Conservation (phyloP, 768 basidiomycete genomes). For the Filobasidium floriforme region DNA sequence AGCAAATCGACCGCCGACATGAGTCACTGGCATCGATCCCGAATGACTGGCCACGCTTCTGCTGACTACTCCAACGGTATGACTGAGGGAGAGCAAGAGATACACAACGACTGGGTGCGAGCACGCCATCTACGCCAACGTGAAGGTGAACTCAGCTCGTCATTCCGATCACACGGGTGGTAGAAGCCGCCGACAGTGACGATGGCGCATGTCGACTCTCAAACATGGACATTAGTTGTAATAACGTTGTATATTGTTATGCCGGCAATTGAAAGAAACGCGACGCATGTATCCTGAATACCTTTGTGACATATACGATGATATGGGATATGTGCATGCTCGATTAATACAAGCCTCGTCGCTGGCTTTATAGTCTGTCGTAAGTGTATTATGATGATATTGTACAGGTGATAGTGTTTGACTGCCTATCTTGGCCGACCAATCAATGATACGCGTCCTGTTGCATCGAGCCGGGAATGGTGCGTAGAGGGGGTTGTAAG, state of each 20-base stretch:
- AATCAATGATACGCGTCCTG: background rate
- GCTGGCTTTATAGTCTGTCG: too few relatives aligned
- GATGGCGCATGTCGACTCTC: background rate
- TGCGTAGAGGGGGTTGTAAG: background rate
- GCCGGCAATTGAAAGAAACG: too few relatives aligned
- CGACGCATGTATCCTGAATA: too few relatives aligned
- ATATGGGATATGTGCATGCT: too few relatives aligned
- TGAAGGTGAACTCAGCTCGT: constrained; percentile 23
- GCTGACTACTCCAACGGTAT: constrained; percentile 7
- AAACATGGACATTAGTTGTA: background rate
- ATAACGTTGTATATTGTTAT: background rate
- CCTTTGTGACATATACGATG: too few relatives aligned
- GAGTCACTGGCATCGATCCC: constrained; percentile 15
- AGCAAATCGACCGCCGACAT: constrained; percentile 19
- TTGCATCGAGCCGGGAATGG: background rate
- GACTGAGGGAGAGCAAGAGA: constrained; percentile 16
- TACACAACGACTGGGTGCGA: constrained; percentile 13
- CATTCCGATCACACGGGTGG: constrained; percentile 23
- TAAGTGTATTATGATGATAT: too few relatives aligned
- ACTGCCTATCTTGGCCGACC: background rate
- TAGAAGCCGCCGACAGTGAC: background rate
- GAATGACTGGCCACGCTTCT: constrained; percentile 8
- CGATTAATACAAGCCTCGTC: too few relatives aligned
- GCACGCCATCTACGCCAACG: constrained; percentile 11
- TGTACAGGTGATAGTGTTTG: too few relatives aligned